phyloP scores from a whole-genome alignment of 2,329 filamentous ascomycete species.

The Eutypa lata region DNA sequence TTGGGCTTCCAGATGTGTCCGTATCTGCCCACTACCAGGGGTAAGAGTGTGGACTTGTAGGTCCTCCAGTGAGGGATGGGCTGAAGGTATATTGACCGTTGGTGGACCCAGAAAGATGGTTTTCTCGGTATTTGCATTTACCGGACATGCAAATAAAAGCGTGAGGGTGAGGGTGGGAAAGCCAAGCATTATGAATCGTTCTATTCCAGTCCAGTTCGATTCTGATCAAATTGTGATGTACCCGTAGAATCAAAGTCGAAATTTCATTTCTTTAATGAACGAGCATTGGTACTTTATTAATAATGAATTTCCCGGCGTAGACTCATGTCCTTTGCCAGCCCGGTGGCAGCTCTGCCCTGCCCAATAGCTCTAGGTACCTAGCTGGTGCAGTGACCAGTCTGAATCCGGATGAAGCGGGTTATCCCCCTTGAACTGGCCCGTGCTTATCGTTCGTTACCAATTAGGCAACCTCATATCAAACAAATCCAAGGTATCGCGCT shows the following conservation, averaged over 20 bases:
- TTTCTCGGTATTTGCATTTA: slow-evolving; percentile 82
- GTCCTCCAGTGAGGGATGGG: slow-evolving; percentile 54
- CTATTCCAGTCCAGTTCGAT: too few relatives aligned
- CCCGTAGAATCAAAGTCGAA: too few relatives aligned
- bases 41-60: slow-evolving; percentile 65
- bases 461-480: slow-evolving; percentile 4
- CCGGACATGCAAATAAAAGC: slow-evolving; percentile 14
- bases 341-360: too few relatives aligned
- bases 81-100: slow-evolving; percentile 51
- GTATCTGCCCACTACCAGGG: slow-evolving; percentile 51
- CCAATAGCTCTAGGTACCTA: too few relatives aligned
- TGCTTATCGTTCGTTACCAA: background rate
- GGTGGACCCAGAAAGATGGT: slow-evolving; percentile 77
- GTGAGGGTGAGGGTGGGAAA: slow-evolving; percentile 8
- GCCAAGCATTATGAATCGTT: slow-evolving; percentile 13
- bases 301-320: too few relatives aligned
- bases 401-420: background rate
- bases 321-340: too few relatives aligned
- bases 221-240: too few relatives aligned
- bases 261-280: too few relatives aligned
- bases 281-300: too few relatives aligned
- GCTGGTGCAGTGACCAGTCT: too few relatives aligned
- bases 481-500: background rate
- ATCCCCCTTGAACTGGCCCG: background rate
- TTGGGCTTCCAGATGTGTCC: slow-evolving; percentile 61